Evolutionary conservation across 768 basidiomycete species (phyloP).

Genomic region (Saitozyma podzolica): DNA sequence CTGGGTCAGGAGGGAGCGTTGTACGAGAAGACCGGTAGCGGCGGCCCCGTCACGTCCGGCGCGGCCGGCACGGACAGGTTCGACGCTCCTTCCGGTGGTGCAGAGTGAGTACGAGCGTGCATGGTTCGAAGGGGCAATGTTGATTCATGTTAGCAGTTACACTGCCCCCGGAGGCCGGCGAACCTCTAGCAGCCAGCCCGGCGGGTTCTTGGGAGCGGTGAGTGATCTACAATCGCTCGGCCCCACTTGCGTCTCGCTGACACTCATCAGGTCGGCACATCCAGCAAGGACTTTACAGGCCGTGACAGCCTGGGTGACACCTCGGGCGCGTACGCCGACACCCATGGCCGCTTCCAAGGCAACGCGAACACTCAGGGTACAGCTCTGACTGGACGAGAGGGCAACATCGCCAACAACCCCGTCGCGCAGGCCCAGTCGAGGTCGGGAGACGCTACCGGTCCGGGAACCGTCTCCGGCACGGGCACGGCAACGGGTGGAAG

Average conservation of each 20-base stretch:
- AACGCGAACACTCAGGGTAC: constrained; percentile 38
- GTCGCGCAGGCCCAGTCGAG: constrained; percentile 30
- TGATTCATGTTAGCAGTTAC: too few relatives aligned
- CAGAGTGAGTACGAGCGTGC: too few relatives aligned
- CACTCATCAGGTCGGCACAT: constrained; percentile 25
- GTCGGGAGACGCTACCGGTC: not conserved
- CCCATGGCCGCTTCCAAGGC: constrained; percentile 24
- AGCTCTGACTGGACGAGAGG: constrained; percentile 45
- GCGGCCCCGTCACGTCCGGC: constrained; percentile 29
- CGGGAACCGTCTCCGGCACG: not conserved
- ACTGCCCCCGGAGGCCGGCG: too few relatives aligned
- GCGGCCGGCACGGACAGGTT: constrained; percentile 43
- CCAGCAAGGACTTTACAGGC: constrained; percentile 39
- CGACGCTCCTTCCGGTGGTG: constrained; percentile 11
- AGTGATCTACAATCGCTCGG: constrained; percentile 11
- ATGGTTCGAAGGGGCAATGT: too few relatives aligned
- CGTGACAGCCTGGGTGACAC: constrained; percentile 26
- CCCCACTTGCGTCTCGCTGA: constrained; percentile 7
- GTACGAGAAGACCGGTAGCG: constrained; percentile 25
- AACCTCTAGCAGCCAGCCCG: too few relatives aligned
- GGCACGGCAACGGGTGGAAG: not conserved
- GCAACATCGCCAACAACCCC: constrained; percentile 31
- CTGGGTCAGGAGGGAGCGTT: constrained; percentile 15
- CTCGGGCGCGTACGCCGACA: constrained; percentile 36
- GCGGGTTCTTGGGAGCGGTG: too few relatives aligned